phyloP scores from a whole-genome alignment of 306 rosid genomes.

The Pyrus betulifolia region DNA sequence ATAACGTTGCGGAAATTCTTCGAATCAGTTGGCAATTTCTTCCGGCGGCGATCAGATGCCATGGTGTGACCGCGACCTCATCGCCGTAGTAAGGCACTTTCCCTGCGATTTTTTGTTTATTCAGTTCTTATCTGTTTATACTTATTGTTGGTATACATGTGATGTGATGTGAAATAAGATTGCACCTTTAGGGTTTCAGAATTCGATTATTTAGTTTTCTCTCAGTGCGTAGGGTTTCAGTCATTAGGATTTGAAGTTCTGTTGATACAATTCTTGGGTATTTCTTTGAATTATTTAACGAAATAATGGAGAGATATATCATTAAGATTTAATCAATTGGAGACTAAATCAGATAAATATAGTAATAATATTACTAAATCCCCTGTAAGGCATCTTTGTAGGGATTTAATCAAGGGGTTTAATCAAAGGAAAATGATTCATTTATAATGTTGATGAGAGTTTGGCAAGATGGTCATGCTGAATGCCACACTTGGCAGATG shows the following conservation, averaged over 20 bases:
- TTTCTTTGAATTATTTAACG: background rate
- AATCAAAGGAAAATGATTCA: background rate
- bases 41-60: constrained; percentile 72
- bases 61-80: constrained; percentile 63
- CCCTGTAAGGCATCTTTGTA: background rate
- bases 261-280: background rate
- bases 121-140: background rate
- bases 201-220: background rate
- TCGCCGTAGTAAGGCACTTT: constrained; percentile 43
- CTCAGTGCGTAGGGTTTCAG: background rate
- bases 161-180: background rate
- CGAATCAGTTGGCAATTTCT: constrained; percentile 60
- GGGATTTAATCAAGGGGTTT: no score
- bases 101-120: background rate
- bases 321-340: background rate
- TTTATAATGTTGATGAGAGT: background rate
- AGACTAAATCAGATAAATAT: background rate
- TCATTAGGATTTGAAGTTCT: background rate
- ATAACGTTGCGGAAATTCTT: constrained; percentile 52
- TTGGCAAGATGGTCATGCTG: background rate
- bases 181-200: background rate
- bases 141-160: background rate
- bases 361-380: background rate
- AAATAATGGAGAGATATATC: background rate
- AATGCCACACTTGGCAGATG: background rate